Evolutionary conservation across 2,329 filamentous ascomycete genomes (phyloP), one percentile per base, ranked within the genome.

Genomic region (Chaetomium strumarium): DNA sequence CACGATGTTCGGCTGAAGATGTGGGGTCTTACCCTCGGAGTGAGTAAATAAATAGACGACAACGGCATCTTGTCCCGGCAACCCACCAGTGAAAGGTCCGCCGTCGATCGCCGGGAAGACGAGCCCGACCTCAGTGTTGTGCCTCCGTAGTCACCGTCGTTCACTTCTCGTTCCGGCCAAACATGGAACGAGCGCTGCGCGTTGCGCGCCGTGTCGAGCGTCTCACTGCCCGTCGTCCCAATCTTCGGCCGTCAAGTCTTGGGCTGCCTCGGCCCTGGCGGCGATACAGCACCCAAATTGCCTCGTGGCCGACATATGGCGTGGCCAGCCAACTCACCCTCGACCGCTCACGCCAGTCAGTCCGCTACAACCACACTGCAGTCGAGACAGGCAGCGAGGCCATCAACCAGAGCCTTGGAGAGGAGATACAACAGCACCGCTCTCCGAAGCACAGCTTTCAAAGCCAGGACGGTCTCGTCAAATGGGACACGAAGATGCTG

Each of bases 141-240:
- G 4, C 4, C 7, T 4, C 24, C 24, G 24, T 24, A 7, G 24
- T 24, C 24, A 7, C 24, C 7, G 24, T 7, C 24, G 4, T 24
- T 24, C 24, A 24, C 24, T 24, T 24, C 24, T 4, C 24, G 24
- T 24, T 14, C n/a, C 11, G 14, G 3, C 30, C n/a, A 47, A 30
- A 3, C 31, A 49, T 49, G 47, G 49, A 19, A 17, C 37, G 49
- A 46, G 31, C 47, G 19, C 14, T 51, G 2, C 41, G 19, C 19
- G 6, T 46, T 12, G 42, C 42, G 12, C 49, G 48, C 20, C 34
- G 36, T 36, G 29, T n/a, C 2, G 42, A 19, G 36, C 29, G 14
- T 29, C 30, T 46, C 17, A 30, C 49, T 6, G 36, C 49, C 14
- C 49, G 49, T 16, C 20, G 40, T 40, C 41, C 41, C 8, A 34